Conservation (phyloP, 163 green algal genomes). For the Scenedesmus sp. region DNA sequence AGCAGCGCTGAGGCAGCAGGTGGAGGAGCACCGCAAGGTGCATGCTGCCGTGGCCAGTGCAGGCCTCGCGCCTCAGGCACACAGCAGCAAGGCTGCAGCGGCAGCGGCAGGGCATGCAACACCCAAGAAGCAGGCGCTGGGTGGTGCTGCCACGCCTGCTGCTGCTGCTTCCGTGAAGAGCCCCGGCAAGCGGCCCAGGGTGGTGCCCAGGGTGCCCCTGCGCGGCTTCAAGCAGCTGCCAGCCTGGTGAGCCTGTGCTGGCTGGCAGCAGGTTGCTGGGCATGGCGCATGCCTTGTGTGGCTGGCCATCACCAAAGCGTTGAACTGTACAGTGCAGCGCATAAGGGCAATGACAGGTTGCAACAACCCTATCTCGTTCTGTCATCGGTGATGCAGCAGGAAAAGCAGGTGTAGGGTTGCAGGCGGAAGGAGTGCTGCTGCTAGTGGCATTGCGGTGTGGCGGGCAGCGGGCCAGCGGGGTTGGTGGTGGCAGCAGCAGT, state of each 20-base stretch:
- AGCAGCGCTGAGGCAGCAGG: not conserved
- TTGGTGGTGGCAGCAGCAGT: no score
- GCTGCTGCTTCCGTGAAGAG: not conserved
- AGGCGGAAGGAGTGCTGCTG: no score
- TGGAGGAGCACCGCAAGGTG: constrained; percentile 29
- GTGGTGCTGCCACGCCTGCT: not conserved
- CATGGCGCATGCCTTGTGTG: not conserved
- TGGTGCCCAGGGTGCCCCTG: constrained; percentile 15
- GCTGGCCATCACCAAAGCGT: no score
- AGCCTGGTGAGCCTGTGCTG: constrained; percentile 14
- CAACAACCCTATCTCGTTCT: no score
- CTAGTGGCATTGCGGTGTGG: no score
- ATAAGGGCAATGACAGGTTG: no score
- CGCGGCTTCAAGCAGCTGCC: constrained; percentile 26
- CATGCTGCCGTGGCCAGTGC: not conserved
- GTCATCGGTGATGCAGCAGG: no score
- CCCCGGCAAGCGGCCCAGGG: constrained; percentile 11
- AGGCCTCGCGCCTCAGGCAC: not conserved
- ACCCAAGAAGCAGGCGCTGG: constrained; percentile 6
- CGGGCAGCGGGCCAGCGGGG: no score
- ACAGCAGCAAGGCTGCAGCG: not conserved
- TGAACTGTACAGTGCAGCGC: no score
- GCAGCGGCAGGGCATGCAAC: constrained; percentile 16
- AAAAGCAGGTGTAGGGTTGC: no score
- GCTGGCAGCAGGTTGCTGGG: not conserved